Evolutionary conservation across 148 eudicot genomes (phyloP).

Genomic region (Arctostaphylos glauca): DNA sequence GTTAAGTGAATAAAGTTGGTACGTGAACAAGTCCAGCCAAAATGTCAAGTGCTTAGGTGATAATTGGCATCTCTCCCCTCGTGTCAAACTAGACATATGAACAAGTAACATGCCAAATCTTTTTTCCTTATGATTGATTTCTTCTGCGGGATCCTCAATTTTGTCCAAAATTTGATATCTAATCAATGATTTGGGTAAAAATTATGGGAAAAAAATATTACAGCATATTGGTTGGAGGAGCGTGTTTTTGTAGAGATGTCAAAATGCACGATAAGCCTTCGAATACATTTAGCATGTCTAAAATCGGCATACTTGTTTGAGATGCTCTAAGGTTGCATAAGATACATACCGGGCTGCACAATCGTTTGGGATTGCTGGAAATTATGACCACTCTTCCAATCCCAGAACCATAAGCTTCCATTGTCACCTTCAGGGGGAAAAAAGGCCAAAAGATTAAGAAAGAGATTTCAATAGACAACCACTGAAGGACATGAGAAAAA

Average conservation of each 20-base stretch:
- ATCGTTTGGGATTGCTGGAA: slow-evolving; percentile 93
- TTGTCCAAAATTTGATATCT: neutral
- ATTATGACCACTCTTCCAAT: slow-evolving; percentile 97
- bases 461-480: neutral
- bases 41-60: neutral
- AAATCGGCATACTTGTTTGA: neutral
- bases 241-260: neutral
- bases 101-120: neutral
- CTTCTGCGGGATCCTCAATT: neutral
- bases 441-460: neutral
- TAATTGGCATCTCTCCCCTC: neutral
- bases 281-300: neutral
- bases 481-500: neutral
- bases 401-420: slow-evolving; percentile 99
- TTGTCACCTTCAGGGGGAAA: slow-evolving; percentile 62
- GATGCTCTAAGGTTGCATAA: neutral
- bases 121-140: neutral
- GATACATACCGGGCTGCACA: slow-evolving; percentile 82
- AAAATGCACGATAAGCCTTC: neutral
- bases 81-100: neutral
- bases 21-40: neutral
- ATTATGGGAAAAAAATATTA: neutral
- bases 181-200: neutral
- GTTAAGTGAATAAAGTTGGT: neutral
- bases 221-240: neutral